Evolutionary conservation across 371 early-diverging fungal genomes (phyloP).

Genomic region (Homolaphlyctis polyrhiza): DNA sequence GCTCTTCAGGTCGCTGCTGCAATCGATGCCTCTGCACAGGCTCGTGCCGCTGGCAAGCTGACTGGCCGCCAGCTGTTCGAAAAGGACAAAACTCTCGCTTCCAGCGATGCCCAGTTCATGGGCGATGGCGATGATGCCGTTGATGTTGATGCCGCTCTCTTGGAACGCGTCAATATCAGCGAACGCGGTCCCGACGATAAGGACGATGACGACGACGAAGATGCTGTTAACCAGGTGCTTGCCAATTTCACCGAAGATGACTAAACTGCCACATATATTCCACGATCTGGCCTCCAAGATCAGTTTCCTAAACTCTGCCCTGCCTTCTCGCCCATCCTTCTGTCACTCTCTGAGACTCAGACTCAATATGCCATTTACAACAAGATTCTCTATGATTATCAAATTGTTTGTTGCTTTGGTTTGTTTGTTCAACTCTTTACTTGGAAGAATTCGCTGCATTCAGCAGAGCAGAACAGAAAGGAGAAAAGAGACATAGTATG

Average conservation of each 20-base stretch:
- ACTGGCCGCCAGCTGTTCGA: constrained; percentile 88
- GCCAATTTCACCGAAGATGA: constrained; percentile 27
- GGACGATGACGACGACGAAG: constrained; percentile 17
- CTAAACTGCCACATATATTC: too few species aligned
- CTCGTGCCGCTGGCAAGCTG: constrained; percentile 13
- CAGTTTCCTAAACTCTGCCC: too few species aligned
- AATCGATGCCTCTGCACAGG: constrained; percentile 2
- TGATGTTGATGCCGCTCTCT: constrained; percentile 62
- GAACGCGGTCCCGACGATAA: constrained; percentile 35
- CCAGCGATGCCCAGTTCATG: constrained; percentile 75
- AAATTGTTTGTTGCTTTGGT: too few species aligned
- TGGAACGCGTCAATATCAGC: constrained; percentile 59
- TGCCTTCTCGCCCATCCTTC: too few species aligned
- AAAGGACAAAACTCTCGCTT: constrained; percentile 76
- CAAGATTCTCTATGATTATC: too few species aligned
- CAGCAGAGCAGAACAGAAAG: too few species aligned
- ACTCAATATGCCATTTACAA: too few species aligned
- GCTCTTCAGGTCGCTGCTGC: constrained; percentile 17
- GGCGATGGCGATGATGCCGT: constrained; percentile 79
- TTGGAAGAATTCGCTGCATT: too few species aligned
- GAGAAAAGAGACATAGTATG: too few species aligned
- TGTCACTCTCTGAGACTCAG: too few species aligned
- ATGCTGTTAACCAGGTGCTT: constrained; percentile 17
- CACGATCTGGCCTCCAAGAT: too few species aligned
- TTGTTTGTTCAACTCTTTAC: too few species aligned